phyloP scores from a whole-genome alignment of 352 stramenopile species.

The Phytophthora multivora region DNA sequence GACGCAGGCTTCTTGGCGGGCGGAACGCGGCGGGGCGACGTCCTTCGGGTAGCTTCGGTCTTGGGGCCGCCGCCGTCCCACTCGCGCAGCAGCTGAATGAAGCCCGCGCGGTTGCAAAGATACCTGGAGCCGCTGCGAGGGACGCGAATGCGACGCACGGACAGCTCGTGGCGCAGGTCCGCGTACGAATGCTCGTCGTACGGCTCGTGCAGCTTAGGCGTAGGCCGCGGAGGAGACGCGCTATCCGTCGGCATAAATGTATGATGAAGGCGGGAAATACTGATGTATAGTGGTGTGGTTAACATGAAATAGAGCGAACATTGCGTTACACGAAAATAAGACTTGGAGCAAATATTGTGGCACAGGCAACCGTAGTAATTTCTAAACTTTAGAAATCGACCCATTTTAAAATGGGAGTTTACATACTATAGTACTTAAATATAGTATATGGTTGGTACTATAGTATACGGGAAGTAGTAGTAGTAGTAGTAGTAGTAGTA shows the following conservation, averaged over 20 bases:
- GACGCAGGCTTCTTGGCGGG: neutral
- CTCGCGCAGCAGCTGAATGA: conserved; percentile 40
- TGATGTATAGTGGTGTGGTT: neutral
- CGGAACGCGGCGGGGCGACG: neutral
- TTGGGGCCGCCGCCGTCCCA: conserved; percentile 28
- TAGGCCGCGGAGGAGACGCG: neutral
- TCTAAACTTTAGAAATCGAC: too few species aligned
- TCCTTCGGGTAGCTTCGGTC: neutral
- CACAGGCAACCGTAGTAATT: too few species aligned
- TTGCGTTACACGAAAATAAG: conserved; percentile 1
- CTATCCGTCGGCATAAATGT: conserved; percentile 26
- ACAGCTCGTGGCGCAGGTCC: conserved; percentile 43
- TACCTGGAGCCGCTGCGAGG: conserved; percentile 6
- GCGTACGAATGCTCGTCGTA: conserved; percentile 47
- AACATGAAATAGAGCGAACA: neutral
- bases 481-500: too few species aligned
- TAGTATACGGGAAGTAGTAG: too few species aligned
- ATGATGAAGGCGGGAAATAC: conserved; percentile 17
- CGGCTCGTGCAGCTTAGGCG: conserved; percentile 38
- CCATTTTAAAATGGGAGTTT: too few species aligned
- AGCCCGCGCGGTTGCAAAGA: conserved; percentile 27
- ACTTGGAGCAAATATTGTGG: too few species aligned
- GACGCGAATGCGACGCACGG: conserved; percentile 30
- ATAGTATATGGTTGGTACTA: too few species aligned
- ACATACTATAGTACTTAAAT: too few species aligned